Conservation (phyloP, 2,329 filamentous ascomycete genomes). For the Mariannaea elegans region DNA sequence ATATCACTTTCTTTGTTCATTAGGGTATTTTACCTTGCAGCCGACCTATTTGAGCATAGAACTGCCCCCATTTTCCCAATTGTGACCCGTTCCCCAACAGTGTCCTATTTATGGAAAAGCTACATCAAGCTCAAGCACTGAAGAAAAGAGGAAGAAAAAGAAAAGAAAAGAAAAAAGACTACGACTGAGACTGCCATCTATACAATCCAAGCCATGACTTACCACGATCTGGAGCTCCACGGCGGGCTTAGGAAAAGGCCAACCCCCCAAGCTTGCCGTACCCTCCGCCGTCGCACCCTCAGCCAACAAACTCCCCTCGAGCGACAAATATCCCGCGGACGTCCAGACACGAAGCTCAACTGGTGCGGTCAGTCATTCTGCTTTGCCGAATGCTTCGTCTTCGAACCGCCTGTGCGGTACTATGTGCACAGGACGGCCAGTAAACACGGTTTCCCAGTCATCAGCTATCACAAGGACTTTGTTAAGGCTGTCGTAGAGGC, state of each 20-base stretch:
- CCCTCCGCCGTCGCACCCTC: constrained; percentile 28
- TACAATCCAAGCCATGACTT: not conserved
- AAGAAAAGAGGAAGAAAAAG: no score
- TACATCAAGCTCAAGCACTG: no score
- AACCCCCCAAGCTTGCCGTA: constrained; percentile 8
- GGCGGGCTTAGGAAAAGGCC: not conserved
- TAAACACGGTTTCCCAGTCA: constrained; percentile 10
- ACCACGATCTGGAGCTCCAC: not conserved
- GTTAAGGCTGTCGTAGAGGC: constrained; percentile 20
- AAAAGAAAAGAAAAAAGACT: no score
- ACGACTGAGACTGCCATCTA: no score
- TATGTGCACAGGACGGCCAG: constrained; percentile 17
- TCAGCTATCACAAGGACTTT: constrained; percentile 32
- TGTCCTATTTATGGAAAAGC: no score
- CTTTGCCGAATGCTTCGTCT: constrained; percentile 12
- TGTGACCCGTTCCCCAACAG: no score
- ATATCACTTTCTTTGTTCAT: no score
- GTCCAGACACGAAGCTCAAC: constrained; percentile 22
- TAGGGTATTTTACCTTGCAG: no score
- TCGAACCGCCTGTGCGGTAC: constrained; percentile 18
- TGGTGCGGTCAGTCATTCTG: constrained; percentile 35
- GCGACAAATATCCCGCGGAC: constrained; percentile 32
- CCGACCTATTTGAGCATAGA: no score
- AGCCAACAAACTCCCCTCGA: constrained; percentile 1
- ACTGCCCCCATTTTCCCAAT: no score